Evolutionary conservation across 495 filamentous ascomycete species (phyloP), one percentile per base, ranked within the genome.

Genomic region (Staphylotrichum longicolle): DNA sequence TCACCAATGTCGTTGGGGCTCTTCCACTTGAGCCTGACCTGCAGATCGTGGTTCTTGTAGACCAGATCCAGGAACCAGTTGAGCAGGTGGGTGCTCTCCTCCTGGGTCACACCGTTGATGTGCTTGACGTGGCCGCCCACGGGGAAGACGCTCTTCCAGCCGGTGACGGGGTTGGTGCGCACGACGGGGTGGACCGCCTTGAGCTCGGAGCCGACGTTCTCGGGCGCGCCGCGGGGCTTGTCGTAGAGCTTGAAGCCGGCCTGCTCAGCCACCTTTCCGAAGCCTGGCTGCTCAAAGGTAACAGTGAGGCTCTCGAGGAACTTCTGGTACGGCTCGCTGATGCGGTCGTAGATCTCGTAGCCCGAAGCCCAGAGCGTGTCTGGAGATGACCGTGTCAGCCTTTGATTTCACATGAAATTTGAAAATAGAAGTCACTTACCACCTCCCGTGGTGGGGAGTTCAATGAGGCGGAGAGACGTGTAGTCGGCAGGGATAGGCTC

Each of bases 101-200:
- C 76, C 14, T 83, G 76, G 0, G 81, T 82, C 8, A 93, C 58
- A 2, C 80, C 88, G 68, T 90, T 87, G 71, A 91, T 87, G 32
- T 82, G 75, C 53, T 79, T 74, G 7, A 83, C 77, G 67, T 89
- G 86, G 11, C 78, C 75, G 37, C 86, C 85, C 46, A 87, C 79
- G 6, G 83, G 84, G 67, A 84, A 91, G 20, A 93, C 72, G 20
- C 74, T 80, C 68, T 93, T 91, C 88, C 89, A 91, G 0, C 88
- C 88, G 0, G 88, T 90, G 0, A 91, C 85, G 0, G 90, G 90
- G 64, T 92, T 90, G 9, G 88, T 91, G 9, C 89, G 82, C 14
- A 91, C 78, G 3, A 91, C 83, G 0, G 87, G 86, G 60, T 92
- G 88, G 12, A 84, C 70, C 0, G 87, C 85, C 15, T 68, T 79